Base-by-base conservation (phyloP, 495 filamentous ascomycete genomes). In the Penicillium lagena region DNA sequence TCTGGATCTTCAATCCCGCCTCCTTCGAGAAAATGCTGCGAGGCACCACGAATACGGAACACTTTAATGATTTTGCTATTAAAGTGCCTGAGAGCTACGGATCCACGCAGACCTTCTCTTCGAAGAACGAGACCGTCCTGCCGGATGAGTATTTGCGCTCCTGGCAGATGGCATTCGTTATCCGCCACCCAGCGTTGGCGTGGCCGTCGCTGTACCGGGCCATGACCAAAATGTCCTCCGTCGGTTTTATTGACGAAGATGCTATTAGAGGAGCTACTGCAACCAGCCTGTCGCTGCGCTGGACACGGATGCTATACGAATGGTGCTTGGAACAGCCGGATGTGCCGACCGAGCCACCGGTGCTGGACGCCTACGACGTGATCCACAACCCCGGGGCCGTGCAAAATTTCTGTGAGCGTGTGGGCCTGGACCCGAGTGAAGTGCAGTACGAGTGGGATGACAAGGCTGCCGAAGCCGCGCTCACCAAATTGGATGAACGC, bases 361-460 rank as follows among this genome's bases (percentile, higher is more conserved):
- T 75, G 1, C 49, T 75, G 12, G 72, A 75, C 40, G 72, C 72
- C 8, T 57, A 75, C 47, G 72, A 75, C 42, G 49, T 71, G n/a
- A 72, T 71, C 27, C 48, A 55, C 7, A 46, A 55, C 1, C 67
- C 62, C 4, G 51, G 51, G 30, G 44, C 66, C 9, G 55, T 73
- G 4, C 30, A 40, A 11, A 54, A 51, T 29, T 63, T 67, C 31
- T 62, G 62, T 35, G 50, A 60, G 36, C 39, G 61, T 10, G 56
- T 62, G 4, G 66, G 69, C 7, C 40, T 75, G 12, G 67, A 72
- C 36, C 27, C 54, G 28, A 33, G 36, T 7, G 51, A 50, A 42
- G 27, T 72, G 30, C 43, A 53, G 46, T 75, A 65, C 42, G 55
- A 63, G 29, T 75, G 72, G 71, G 48, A 55, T 17, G 46, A 42